Percentiles rank a stretch among this genome's conserved stretches.
phyloP scores from a whole-genome alignment of 73 alveolate species.

The Uronychia setigera region DNA sequence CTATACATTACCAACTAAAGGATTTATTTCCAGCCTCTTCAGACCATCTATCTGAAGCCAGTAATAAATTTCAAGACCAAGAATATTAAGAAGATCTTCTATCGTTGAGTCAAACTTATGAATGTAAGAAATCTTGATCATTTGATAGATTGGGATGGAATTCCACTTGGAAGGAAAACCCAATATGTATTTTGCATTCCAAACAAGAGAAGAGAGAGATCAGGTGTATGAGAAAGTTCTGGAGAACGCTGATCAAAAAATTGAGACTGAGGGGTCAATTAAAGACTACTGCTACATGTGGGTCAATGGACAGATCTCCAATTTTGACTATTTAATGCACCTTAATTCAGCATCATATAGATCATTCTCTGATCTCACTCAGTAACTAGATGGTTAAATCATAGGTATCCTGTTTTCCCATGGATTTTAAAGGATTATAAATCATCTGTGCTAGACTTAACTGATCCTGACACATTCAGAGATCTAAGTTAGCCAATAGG shows the following conservation, averaged over 20 bases:
- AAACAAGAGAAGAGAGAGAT: conserved; percentile 86
- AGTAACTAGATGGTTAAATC: conserved; percentile 43
- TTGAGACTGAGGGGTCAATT: conserved; percentile 89
- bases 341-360: conserved; percentile 94
- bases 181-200: conserved; percentile 84
- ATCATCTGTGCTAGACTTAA: conserved; percentile 63
- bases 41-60: conserved; percentile 86
- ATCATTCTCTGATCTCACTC: conserved; percentile 93
- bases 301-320: conserved; percentile 91
- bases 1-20: conserved; percentile 90
- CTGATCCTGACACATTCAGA: conserved; percentile 72
- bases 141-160: conserved; percentile 89
- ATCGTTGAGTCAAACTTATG: conserved; percentile 89
- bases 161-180: conserved; percentile 75
- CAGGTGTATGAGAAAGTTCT: conserved; percentile 79
- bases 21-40: conserved; percentile 94
- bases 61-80: conserved; percentile 81
- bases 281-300: conserved; percentile 88
- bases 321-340: conserved; percentile 91
- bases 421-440: conserved; percentile 95
- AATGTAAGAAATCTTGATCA: conserved; percentile 18
- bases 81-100: conserved; percentile 78
- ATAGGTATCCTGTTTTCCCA: conserved; percentile 97
- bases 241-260: conserved; percentile 71
- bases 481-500: conserved; percentile 88